Evolutionary conservation across 2,329 filamentous ascomycete species (phyloP).

Genomic region (Leptodontidium sp.): DNA sequence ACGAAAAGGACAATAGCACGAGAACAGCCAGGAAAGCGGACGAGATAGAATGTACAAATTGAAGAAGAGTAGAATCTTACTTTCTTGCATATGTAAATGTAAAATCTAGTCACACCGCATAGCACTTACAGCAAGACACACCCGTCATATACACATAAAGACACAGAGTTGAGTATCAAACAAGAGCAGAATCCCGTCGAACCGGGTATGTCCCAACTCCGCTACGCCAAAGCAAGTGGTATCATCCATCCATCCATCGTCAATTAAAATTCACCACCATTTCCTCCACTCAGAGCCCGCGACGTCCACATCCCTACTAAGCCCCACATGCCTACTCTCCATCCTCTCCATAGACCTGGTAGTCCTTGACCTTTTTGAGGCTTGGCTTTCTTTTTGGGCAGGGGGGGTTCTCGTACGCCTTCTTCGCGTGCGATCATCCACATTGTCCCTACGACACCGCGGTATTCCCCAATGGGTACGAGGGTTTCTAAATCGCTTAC

Average conservation of each 20-base stretch:
- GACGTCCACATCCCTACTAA: slow-evolving; percentile 62
- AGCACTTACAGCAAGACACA: background rate
- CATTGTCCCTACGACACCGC: slow-evolving; percentile 90
- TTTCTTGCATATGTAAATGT: background rate
- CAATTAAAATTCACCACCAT: slow-evolving; percentile 43
- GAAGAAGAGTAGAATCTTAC: background rate
- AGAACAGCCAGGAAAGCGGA: background rate
- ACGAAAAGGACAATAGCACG: background rate
- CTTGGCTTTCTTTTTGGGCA: slow-evolving; percentile 21
- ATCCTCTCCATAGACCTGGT: slow-evolving; percentile 63
- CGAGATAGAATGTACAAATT: background rate
- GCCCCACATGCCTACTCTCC: slow-evolving; percentile 65
- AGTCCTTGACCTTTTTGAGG: slow-evolving; percentile 58
- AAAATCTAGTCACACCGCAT: background rate
- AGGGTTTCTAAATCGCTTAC: slow-evolving; percentile 69
- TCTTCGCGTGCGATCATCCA: slow-evolving; percentile 87
- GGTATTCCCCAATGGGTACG: slow-evolving; percentile 80
- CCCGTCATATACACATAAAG: slow-evolving; percentile 29
- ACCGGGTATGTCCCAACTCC: slow-evolving; percentile 22
- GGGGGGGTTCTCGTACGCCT: slow-evolving; percentile 54
- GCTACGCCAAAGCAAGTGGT: slow-evolving; percentile 31
- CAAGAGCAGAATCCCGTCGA: slow-evolving; percentile 4
- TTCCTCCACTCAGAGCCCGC: slow-evolving; percentile 41
- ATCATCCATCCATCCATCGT: slow-evolving; percentile 28
- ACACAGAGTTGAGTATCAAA: slow-evolving; percentile 35